These are phyloP conservation scores for Suillus decipiens DNA, from an alignment of 768 basidiomycete species.

Conservation along the genomic window DNA sequence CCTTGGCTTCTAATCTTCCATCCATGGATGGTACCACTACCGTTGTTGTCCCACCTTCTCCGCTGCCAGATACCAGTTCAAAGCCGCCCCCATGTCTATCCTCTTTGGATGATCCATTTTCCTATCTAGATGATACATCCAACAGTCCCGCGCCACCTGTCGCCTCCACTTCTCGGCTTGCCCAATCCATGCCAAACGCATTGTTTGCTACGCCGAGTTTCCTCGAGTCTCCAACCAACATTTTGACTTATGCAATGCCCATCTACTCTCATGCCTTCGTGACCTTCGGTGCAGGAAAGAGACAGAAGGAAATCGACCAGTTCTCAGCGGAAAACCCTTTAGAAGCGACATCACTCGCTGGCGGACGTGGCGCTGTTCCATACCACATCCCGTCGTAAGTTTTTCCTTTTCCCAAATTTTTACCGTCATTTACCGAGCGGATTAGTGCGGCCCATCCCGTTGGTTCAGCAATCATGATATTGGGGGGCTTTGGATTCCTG, in stretches of 20 bases:
- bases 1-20: background rate
- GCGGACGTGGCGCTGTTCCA: slow-evolving; percentile 57
- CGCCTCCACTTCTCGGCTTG: slow-evolving; percentile 27
- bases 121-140: slow-evolving; percentile 50
- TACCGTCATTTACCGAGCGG: slow-evolving; percentile 10
- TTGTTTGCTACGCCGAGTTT: slow-evolving; percentile 37
- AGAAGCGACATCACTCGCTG: slow-evolving; percentile 54
- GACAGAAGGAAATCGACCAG: slow-evolving; percentile 82
- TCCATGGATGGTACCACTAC: background rate
- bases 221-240: slow-evolving; percentile 37
- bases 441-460: slow-evolving; percentile 77
- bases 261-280: slow-evolving; percentile 75
- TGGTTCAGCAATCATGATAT: slow-evolving; percentile 77
- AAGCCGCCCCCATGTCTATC: slow-evolving; percentile 12
- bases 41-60: slow-evolving; percentile 10
- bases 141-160: slow-evolving; percentile 27
- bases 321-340: slow-evolving; percentile 71
- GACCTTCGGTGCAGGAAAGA: slow-evolving; percentile 84
- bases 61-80: background rate
- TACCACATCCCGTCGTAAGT: slow-evolving; percentile 82
- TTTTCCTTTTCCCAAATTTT: slow-evolving; percentile 13
- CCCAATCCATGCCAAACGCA: slow-evolving; percentile 28
- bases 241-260: slow-evolving; percentile 55
- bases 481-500: slow-evolving; percentile 89
- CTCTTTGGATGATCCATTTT: slow-evolving; percentile 53